Evolutionary conservation across 768 basidiomycete genomes (phyloP).

Genomic region (Hysterangium stoloniferum): DNA sequence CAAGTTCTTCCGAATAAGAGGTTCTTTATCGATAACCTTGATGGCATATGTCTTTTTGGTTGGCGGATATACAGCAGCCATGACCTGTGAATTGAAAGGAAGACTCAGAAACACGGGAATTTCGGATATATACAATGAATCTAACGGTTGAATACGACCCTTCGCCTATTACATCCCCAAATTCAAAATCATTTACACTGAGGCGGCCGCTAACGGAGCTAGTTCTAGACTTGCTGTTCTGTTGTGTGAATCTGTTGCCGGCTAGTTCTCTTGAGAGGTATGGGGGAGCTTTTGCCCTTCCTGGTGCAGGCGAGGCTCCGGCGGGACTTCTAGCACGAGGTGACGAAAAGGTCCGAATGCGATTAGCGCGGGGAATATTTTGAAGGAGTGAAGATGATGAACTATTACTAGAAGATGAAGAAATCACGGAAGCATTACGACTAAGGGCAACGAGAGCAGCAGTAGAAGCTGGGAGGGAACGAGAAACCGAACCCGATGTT

Average conservation of each 20-base stretch:
- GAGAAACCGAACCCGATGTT: background rate
- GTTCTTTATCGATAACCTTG: conserved; percentile 79
- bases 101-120: background rate
- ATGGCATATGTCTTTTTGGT: conserved; percentile 65
- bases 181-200: conserved; percentile 59
- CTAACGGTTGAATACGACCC: conserved; percentile 77
- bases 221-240: conserved; percentile 27
- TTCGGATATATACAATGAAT: too few relatives aligned
- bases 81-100: conserved; percentile 38
- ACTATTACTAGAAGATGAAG: conserved; percentile 45
- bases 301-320: conserved; percentile 19
- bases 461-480: conserved; percentile 7
- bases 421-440: conserved; percentile 72
- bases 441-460: conserved; percentile 52
- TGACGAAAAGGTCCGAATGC: conserved; percentile 51
- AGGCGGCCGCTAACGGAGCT: conserved; percentile 38
- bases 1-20: conserved; percentile 73
- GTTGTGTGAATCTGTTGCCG: background rate
- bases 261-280: conserved; percentile 21
- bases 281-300: conserved; percentile 30
- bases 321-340: conserved; percentile 27
- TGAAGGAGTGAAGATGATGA: conserved; percentile 35
- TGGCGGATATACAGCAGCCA: conserved; percentile 42
- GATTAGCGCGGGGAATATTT: conserved; percentile 37
- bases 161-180: conserved; percentile 68